phyloP scores from a whole-genome alignment of 495 filamentous ascomycete species.

The Neurospora sp. region DNA sequence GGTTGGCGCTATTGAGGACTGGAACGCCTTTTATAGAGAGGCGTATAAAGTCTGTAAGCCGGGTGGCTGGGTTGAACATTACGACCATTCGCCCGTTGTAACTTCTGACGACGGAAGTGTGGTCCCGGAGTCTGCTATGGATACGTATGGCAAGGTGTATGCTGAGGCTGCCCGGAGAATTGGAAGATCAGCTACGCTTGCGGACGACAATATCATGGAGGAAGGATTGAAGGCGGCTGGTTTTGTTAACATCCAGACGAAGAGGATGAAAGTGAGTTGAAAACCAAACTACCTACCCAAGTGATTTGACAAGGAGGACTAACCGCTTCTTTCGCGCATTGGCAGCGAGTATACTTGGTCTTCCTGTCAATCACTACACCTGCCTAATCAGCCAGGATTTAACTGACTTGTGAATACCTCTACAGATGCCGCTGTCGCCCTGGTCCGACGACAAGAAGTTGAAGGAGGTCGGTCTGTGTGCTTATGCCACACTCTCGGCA shows the following conservation, averaged over 20 bases:
- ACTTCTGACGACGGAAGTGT: slow-evolving; percentile 13
- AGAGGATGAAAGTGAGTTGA: neutral
- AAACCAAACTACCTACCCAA: neutral
- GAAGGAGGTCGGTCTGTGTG: neutral
- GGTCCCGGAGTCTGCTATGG: slow-evolving; percentile 2
- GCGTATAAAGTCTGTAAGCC: slow-evolving; percentile 15
- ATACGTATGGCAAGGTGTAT: slow-evolving; percentile 13
- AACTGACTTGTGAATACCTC: neutral
- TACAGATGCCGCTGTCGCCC: neutral
- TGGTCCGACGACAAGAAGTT: neutral
- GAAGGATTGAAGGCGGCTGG: slow-evolving; percentile 28
- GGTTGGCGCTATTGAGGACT: slow-evolving; percentile 41
- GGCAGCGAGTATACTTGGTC: too few species aligned
- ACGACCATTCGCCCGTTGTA: slow-evolving; percentile 16
- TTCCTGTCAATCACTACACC: neutral
- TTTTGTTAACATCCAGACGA: slow-evolving; percentile 11
- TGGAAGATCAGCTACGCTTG: slow-evolving; percentile 6
- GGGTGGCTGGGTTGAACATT: slow-evolving; percentile 18
- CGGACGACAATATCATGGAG: slow-evolving; percentile 21
- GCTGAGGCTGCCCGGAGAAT: slow-evolving; percentile 3
- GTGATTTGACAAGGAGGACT: neutral
- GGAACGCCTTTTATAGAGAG: slow-evolving; percentile 33
- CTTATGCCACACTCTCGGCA: neutral
- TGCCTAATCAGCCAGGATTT: neutral
- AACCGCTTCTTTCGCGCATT: too few species aligned